Conservation (phyloP, 345 rosid species). For the Abelmoschus esculentus region DNA sequence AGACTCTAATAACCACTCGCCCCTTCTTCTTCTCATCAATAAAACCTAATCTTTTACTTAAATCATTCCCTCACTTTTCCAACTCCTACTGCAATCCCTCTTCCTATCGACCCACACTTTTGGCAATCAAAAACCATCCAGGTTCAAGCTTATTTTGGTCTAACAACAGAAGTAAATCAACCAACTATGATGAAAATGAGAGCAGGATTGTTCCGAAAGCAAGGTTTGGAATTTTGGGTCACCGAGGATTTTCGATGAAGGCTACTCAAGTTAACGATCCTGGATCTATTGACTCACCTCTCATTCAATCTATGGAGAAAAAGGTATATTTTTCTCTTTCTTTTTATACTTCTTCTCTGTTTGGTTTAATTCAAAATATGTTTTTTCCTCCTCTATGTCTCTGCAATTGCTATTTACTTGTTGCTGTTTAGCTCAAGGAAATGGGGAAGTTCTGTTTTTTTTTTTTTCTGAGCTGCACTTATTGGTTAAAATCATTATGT, state of each 20-base stretch:
- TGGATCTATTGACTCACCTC: conserved; percentile 78
- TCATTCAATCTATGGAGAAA: conserved; percentile 83
- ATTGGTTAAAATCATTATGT: not conserved
- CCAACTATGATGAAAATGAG: not conserved
- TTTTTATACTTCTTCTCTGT: not conserved
- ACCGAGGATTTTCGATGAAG: conserved; percentile 34
- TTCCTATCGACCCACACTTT: conserved; percentile 11
- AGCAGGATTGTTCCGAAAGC: conserved; percentile 17
- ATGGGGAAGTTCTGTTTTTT: not conserved
- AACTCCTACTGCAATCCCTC: too few relatives aligned
- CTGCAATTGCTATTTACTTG: not conserved
- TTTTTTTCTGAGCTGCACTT: not conserved
- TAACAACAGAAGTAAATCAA: conserved; percentile 13
- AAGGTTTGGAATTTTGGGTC: conserved; percentile 26
- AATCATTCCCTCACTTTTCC: not conserved
- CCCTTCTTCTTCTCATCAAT: conserved; percentile 33
- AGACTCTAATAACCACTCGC: conserved; percentile 30
- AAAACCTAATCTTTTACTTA: conserved; percentile 16
- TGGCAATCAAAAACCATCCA: not conserved
- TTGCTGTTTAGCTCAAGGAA: not conserved
- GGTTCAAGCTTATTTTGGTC: conserved; percentile 12
- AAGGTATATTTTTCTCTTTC: conserved; percentile 38
- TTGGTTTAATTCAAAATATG: not conserved
- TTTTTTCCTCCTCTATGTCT: not conserved
- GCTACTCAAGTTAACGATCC: conserved; percentile 71